Base-by-base conservation (phyloP, 257 asterid genomes). In the Cynanchum wilfordii region DNA sequence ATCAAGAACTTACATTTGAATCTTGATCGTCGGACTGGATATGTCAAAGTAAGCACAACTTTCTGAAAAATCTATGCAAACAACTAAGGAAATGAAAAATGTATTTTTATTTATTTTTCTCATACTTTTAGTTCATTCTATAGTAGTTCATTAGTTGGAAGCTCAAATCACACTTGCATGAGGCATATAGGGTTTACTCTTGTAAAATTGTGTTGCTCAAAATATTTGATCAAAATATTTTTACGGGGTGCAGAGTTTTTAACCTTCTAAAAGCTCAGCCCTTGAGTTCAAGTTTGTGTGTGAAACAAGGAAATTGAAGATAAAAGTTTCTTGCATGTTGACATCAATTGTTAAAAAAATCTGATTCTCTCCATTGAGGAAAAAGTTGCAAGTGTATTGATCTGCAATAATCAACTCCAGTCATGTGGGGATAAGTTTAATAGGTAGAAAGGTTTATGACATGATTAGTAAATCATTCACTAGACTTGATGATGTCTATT, bases 11-110 rank as follows among this genome's bases (percentile, higher is more conserved):
- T 95, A 82, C 99, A 92, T 86, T 82, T 95, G 90, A 95, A 95
- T 82, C 97, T 95, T 76, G 96, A 95, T 70, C 95, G 99, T 0
- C 92, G 99, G 12, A 89, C 99, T n/a, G 99, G 99, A 58, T 95
- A 80, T 84, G 99, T 95, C 86, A 95, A 92, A 97, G 99, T 92
- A 73, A 73, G 67, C 54, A 24, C 8, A 38, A 47, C 38, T 45
- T 66, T 77, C 10, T n/a, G 70, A 36, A 33, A 69, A 45, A 8
- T 57, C 68, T 58, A 42, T 10, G 36, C 10, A 20, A 51, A 38
- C 58, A 10, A 11, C 24, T n/a, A 13, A 50, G 55, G 20, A 50
- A 7, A 51, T 16, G 10, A 1, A 51, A 51, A 51, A 17, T 51
- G n/a, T 19, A n/a, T 19, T 49, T 0, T 54, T n/a, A 8, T 54